Base-by-base conservation (phyloP, 306 rosid genomes). In the Cucurbita argyrosperma region DNA sequence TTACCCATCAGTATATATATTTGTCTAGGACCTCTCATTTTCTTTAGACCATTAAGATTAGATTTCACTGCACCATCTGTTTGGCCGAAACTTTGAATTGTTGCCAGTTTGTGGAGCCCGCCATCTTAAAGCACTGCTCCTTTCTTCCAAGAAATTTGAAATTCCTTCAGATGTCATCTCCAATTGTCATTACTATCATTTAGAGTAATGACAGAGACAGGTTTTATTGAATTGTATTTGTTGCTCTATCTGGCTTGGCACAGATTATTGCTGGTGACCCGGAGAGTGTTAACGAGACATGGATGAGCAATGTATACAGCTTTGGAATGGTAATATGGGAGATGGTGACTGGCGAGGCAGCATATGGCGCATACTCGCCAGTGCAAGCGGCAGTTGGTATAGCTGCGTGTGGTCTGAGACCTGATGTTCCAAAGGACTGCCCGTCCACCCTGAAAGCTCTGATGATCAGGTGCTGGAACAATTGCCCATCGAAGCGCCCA, bases 241-340 rank as follows among this genome's bases (percentile, higher is more conserved):
- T 2, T 40, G 67, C 16, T 15, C 74, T 8, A 26, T 46, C 79
- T 76, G 77, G 68, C 76, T 75, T 79, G 30, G 45, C 76, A 56
- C 88, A 94, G 97, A 91, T 91, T 79, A 94, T 94, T 63, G 99
- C 99, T 14, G 92, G 99, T 62, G 99, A 94, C 75, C 97, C 99
- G 1, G 97, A 94, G 85, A 83, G 86, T 74, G 99, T 91, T 30
- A 80, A 82, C 7, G 97, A 91, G 91, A 86, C 97, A 51, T 89
- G 95, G 88, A 89, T 87, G 97, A 91, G 99, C 65, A 94, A 94
- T 10, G 96, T 87, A 72, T 94, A 94, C 65, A 94, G 99, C 78
- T 94, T 83, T 19, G 99, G 99, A 58, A 94, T 94, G 99, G 79
- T 94, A 42, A 80, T 94, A 42, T 94, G 99, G 99, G 99, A 94